A percentile compares a stretch with the other conserved stretches of the same genome.
These are phyloP conservation scores for Breviolum minutum DNA, from an alignment of 73 alveolate genomes.

Conservation along the genomic window DNA sequence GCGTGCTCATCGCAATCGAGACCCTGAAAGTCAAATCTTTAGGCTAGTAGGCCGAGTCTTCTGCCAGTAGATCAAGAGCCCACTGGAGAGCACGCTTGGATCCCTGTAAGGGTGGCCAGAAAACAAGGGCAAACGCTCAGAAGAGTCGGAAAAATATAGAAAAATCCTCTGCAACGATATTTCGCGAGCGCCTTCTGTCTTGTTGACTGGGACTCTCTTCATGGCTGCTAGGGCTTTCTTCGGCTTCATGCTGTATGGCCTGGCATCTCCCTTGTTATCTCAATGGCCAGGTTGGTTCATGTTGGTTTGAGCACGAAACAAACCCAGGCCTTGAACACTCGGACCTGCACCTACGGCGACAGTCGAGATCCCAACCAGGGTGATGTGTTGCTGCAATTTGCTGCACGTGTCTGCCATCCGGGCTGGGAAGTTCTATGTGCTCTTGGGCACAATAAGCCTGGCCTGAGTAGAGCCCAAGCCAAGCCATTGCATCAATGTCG, in stretches of 20 bases:
- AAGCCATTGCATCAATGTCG: slow-evolving; percentile 76
- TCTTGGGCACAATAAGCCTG: neutral
- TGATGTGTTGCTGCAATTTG: too few species aligned
- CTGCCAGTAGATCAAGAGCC: slow-evolving; percentile 70
- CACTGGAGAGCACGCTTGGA: slow-evolving; percentile 33
- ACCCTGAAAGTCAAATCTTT: too few species aligned
- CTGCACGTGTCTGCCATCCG: too few species aligned
- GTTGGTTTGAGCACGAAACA: neutral
- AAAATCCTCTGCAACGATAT: neutral
- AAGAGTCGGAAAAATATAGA: neutral
- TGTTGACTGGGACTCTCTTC: slow-evolving; percentile 78
- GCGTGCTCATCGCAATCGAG: too few species aligned
- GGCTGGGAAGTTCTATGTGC: too few species aligned
- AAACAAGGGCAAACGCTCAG: neutral
- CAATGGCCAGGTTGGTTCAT: neutral
- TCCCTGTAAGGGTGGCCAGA: slow-evolving; percentile 11
- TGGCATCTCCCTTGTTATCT: neutral
- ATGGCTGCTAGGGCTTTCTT: slow-evolving; percentile 90
- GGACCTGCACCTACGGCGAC: slow-evolving; percentile 77
- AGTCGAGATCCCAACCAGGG: too few species aligned
- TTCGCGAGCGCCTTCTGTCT: slow-evolving; percentile 10
- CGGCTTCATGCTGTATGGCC: slow-evolving; percentile 92
- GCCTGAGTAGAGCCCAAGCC: slow-evolving; percentile 86
- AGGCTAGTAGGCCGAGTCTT: neutral
- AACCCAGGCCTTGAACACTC: slow-evolving; percentile 54